Evolutionary conservation across 2,329 filamentous ascomycete genomes (phyloP), one percentile per base, ranked within the genome.

Genomic region (Tolypocladium cylindrosporum): DNA sequence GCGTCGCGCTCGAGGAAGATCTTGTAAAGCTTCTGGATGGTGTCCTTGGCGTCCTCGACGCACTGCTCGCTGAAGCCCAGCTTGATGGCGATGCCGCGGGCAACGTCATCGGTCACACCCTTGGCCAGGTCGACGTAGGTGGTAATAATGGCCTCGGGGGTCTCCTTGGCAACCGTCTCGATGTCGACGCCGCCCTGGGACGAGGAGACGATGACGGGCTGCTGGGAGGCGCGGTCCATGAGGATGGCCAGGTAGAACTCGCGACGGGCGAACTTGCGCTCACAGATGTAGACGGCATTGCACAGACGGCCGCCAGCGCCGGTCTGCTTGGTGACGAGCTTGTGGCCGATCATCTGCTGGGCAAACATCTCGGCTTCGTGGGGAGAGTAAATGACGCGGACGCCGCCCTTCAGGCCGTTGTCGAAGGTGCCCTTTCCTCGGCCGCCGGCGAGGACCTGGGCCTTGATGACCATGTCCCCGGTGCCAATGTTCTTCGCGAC

Each of bases 121-220:
- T 82, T 81, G 75, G 97, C 89, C 79, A 99, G 97, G 76, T 97
- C 86, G 69, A 99, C 88, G 70, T 89, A 86, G 66, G 91, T 96
- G 67, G 93, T 97, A 77, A 87, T 88, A 79, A 99, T 99, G 67
- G 94, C 94, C 11, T 94, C 90, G 61, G 94, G 94, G 79, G 84
- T 91, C 81, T 99, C 94, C 85, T 97, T 99, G 72, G 94, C 94
- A 66, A 99, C 94, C 56, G 89, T 86, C 84, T 99, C 94, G 69
- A 99, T 99, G 75, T 99, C 94, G 91, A 99, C 96, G 74, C 94
- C 94, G 75, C 94, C 94, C 79, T 99, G 94, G 59, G 92, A 97
- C 61, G 93, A 97, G 66, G 94, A 93, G 61, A 99, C 92, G 68
- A 99, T 97, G 72, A 97, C 91, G 67, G 94, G 94, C 64, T 84